These are phyloP conservation scores for Melampsora medusae DNA, from an alignment of 1,284 basidiomycete species.

Conservation along the genomic window DNA sequence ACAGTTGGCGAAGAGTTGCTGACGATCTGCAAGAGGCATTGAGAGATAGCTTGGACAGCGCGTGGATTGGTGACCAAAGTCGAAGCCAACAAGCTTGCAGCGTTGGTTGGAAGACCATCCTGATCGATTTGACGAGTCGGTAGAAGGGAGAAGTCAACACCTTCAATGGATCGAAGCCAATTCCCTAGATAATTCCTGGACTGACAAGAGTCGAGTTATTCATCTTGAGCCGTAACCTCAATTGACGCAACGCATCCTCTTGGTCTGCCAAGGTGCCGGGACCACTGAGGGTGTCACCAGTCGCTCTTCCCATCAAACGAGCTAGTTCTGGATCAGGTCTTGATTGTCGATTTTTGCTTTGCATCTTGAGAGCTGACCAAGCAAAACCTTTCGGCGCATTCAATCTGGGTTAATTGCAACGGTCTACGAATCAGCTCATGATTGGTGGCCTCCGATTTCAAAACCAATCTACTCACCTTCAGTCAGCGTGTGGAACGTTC, in stretches of 20 bases:
- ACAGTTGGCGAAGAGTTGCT: constrained; percentile 30
- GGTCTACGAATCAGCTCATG: too few species aligned
- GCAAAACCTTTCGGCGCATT: too few species aligned
- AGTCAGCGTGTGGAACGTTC: too few species aligned
- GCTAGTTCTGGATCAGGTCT: constrained; percentile 6
- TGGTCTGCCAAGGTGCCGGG: not conserved
- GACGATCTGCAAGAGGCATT: constrained; percentile 35
- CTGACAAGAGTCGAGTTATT: not conserved
- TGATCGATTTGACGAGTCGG: not conserved
- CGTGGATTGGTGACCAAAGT: constrained; percentile 19
- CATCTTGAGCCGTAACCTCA: not conserved
- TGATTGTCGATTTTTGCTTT: not conserved
- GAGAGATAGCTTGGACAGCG: constrained; percentile 26
- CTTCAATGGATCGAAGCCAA: not conserved
- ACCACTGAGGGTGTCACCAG: not conserved
- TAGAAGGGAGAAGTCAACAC: constrained; percentile 1
- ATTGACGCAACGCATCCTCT: constrained; percentile 15
- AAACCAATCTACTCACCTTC: too few species aligned
- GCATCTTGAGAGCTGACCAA: not conserved
- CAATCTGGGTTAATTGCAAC: too few species aligned
- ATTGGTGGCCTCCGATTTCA: too few species aligned
- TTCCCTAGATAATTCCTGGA: not conserved
- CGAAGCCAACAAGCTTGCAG: not conserved
- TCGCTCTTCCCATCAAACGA: constrained; percentile 10
- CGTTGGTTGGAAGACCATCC: not conserved